phyloP scores from a whole-genome alignment of 2,329 filamentous ascomycete genomes.

The Colletotrichum sp. region DNA sequence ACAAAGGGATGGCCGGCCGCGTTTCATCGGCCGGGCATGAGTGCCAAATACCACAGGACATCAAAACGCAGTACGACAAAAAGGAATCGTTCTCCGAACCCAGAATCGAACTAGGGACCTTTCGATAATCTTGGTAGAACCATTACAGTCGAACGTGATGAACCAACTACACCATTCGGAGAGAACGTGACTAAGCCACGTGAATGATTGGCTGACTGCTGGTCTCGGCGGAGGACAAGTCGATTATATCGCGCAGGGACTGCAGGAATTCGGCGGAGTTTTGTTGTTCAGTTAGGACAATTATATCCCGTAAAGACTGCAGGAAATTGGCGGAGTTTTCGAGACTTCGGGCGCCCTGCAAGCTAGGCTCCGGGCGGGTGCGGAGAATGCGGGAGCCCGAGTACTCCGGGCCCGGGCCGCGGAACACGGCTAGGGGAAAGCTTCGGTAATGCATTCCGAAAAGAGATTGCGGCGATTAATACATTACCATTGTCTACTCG shows the following conservation, averaged over 20 bases:
- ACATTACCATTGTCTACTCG: neutral
- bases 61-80: neutral
- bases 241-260: neutral
- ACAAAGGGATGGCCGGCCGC: neutral
- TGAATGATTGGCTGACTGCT: constrained; percentile 7
- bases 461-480: neutral
- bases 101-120: constrained; percentile 14
- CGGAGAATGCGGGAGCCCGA: neutral
- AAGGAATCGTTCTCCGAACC: neutral
- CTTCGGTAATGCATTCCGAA: neutral
- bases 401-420: neutral
- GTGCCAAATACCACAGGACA: neutral
- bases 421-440: neutral
- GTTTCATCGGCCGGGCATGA: rapidly evolving
- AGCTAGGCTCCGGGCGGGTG: neutral
- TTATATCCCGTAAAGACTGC: neutral
- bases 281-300: rapidly evolving
- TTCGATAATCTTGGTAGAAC: constrained; percentile 3
- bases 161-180: constrained; percentile 17
- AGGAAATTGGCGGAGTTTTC: neutral
- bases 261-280: neutral
- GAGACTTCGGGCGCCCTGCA: neutral
- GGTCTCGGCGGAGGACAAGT: neutral
- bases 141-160: constrained; percentile 13
- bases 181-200: neutral